Evolutionary conservation across 768 basidiomycete species (phyloP), one percentile per base, ranked within the genome.

Genomic region (Mycena galericulata): DNA sequence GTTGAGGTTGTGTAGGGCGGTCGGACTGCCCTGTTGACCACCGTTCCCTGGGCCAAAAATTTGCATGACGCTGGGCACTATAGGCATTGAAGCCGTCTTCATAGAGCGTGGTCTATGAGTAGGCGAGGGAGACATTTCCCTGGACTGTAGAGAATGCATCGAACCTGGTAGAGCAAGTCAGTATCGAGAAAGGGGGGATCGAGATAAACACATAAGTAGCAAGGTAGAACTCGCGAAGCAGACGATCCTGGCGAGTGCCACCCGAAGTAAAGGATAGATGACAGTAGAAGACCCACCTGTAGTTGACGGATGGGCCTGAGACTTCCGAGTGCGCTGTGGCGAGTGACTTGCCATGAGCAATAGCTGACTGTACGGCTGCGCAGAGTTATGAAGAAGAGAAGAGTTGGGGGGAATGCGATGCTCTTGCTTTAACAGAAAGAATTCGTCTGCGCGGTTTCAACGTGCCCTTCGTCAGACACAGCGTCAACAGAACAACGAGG

Each of bases 21-120:
- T 69, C 27, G 68, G 68, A n/a, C 68, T 65, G 9, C 29, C 27
- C 22, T 83, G 82, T 74, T 86, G 84, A 55, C 77, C 77, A 67
- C 81, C 69, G 74, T 77, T 75, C 73, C 74, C 68, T 67, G 80
- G 72, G 77, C 82, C 79, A 74, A 87, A 89, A 18, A 89, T 79
- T 69, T 88, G 87, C 75, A 86, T 80, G 54, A 88, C 83, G 24
- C 83, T 81, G 27, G 90, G 89, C 6, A 89, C 88, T 75, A 88
- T 79, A 64, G 90, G 88, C 82, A 91, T 83, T 0, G 90, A 89
- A 69, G 88, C 86, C 1, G 88, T 74, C 72, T 91, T 91, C 26
- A 83, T 73, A 12, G 88, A 80, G 40, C 91, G 83, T 78, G 89
- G 80, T 79, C 86, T 79, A 53, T 85, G 78, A 27, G 85, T 79